Evolutionary conservation across 116 monocot genomes (phyloP), one percentile per base, ranked within the genome.

Genomic region (Thalassia testudinum): DNA sequence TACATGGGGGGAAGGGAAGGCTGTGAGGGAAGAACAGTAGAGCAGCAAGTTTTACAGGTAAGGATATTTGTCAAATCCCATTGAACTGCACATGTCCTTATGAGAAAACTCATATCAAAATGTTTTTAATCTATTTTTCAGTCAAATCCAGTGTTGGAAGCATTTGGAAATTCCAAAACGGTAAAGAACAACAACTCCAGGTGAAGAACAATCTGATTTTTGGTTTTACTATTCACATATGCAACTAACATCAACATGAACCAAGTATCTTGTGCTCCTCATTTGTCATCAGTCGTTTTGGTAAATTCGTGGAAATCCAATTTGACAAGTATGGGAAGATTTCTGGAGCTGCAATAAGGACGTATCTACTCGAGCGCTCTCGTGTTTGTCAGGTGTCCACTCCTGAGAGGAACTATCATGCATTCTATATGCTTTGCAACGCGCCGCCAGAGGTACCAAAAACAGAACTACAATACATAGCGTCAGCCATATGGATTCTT

Each of bases 101-200:
- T 29, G 24, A 16, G 24, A 27, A 50, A 26, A 18, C 0, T 62
- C 1, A 30, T 54, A 34, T n/a, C 29, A 26, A 8, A 23, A 52
- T 25, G 24, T 51, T 7, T 51, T 51, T 8, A 5, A 4, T 53
- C 18, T 21, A 5, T 22, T n/a, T 25, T 59, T 30, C 80, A 93
- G 93, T 93, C 93, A 26, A 93, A 93, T 76, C 93, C 93, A 37
- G 93, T 93, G 43, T 51, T 93, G 47, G 93, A 93, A 80, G 93
- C 93, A 73, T 93, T 93, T 64, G 92, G 92, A 37, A 92, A 92
- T 62, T 77, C 92, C 2, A 92, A 92, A 54, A 92, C 92, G 25
- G 87, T 93, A 56, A 93, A 87, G 68, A 93, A 93, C 61, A 93
- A 93, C 62, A 93, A 93, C 63, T 93, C 93, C 18, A 93, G 93